These are phyloP conservation scores for Xylaria sp. DNA, from an alignment of 2,329 filamentous ascomycete species.

Conservation along the genomic window DNA sequence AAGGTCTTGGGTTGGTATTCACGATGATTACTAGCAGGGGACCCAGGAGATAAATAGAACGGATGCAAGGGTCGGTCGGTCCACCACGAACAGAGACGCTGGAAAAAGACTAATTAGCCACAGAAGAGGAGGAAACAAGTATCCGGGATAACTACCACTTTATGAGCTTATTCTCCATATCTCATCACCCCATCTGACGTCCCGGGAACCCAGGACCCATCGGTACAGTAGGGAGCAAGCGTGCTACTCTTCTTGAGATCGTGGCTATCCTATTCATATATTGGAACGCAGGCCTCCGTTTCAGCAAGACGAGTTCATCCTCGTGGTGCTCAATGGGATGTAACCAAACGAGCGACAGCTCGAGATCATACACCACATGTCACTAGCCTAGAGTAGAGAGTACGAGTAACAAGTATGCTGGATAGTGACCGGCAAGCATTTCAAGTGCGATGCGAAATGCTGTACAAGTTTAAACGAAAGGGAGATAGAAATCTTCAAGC, in stretches of 20 bases:
- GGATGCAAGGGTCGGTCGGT: conserved; percentile 21
- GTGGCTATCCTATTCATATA: background rate
- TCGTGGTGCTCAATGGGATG: conserved; percentile 9
- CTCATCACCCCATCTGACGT: background rate
- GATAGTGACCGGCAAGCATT: background rate
- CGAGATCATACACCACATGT: conserved; percentile 11
- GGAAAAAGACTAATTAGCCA: conserved; percentile 25
- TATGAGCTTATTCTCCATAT: conserved; percentile 6
- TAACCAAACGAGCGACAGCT: conserved; percentile 11
- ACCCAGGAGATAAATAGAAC: background rate
- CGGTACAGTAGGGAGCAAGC: background rate
- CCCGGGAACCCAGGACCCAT: too few species aligned
- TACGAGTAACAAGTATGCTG: background rate
- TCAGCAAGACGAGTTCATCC: conserved; percentile 17
- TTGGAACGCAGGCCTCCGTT: background rate
- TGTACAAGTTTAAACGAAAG: conserved; percentile 27
- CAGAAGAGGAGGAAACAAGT: background rate
- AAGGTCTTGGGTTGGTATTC: conserved; percentile 3
- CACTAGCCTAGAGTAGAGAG: background rate
- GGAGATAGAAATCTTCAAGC: conserved; percentile 9
- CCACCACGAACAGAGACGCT: background rate
- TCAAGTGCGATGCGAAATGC: conserved; percentile 2
- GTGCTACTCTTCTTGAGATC: background rate
- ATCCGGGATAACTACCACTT: background rate
- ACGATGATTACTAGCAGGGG: background rate